Evolutionary conservation across 345 rosid genomes (phyloP).

Genomic region (Eutrema yunnanense): DNA sequence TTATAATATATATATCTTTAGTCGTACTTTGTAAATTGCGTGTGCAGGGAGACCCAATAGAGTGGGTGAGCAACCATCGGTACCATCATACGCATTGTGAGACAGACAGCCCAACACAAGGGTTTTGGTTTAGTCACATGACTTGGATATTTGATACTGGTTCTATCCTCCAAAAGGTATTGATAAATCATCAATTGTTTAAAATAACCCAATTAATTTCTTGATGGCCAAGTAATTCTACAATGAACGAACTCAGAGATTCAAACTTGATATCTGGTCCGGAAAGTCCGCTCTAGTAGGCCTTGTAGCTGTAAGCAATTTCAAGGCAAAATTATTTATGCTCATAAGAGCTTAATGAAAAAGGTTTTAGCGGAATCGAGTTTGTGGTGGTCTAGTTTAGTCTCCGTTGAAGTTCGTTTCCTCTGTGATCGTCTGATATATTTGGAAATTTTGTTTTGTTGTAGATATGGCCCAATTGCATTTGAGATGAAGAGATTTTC

Average conservation of each 20-base stretch:
- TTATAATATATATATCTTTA: neutral
- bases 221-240: neutral
- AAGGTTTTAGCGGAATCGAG: too few species aligned
- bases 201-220: neutral
- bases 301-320: too few species aligned
- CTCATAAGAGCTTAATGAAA: too few species aligned
- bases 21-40: neutral
- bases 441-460: too few species aligned
- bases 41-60: slow-evolving; percentile 47
- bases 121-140: slow-evolving; percentile 78
- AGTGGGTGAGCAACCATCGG: slow-evolving; percentile 86
- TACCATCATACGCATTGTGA: slow-evolving; percentile 73
- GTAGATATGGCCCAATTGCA: too few species aligned
- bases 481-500: too few species aligned
- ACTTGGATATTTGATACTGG: slow-evolving; percentile 58
- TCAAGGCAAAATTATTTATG: too few species aligned
- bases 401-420: too few species aligned
- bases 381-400: too few species aligned
- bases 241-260: neutral
- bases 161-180: slow-evolving; percentile 40
- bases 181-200: neutral
- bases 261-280: neutral
- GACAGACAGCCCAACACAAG: slow-evolving; percentile 66
- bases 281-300: neutral
- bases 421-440: too few species aligned